These are phyloP conservation scores for Novymonas esmeraldas DNA, from an alignment of 208 protist genomes.

Conservation along the genomic window DNA sequence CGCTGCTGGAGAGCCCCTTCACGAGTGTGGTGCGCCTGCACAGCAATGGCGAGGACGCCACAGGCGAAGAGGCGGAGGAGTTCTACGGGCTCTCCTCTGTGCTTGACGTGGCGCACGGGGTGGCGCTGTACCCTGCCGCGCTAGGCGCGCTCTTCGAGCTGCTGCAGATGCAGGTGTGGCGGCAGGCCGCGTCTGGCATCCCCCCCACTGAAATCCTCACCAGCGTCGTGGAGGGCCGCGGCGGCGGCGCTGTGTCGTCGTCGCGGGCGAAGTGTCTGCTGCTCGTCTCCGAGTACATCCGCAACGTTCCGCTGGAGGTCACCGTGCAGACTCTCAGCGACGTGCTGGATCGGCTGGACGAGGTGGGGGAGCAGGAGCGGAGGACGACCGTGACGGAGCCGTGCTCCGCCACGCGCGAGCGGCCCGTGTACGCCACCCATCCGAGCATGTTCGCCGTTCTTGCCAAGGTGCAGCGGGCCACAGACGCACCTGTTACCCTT, in stretches of 20 bases:
- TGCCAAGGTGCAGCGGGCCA: slow-evolving; percentile 86
- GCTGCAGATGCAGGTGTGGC: slow-evolving; percentile 65
- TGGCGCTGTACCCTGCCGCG: slow-evolving; percentile 36
- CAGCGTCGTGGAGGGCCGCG: slow-evolving; percentile 26
- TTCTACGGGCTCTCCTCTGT: slow-evolving; percentile 80
- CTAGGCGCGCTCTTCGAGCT: slow-evolving; percentile 52
- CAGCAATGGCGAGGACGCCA: slow-evolving; percentile 45
- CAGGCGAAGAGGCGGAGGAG: slow-evolving; percentile 74
- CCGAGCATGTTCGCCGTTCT: slow-evolving; percentile 83
- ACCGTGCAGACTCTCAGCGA: slow-evolving; percentile 78
- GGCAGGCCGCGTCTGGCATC: slow-evolving; percentile 62
- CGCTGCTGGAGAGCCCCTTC: slow-evolving; percentile 65
- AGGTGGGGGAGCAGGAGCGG: neutral
- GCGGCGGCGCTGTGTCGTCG: slow-evolving; percentile 9
- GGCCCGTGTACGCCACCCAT: slow-evolving; percentile 41
- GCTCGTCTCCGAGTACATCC: slow-evolving; percentile 84
- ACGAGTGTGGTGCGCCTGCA: slow-evolving; percentile 77
- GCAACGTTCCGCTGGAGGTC: slow-evolving; percentile 83
- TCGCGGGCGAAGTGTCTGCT: slow-evolving; percentile 64
- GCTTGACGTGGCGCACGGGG: slow-evolving; percentile 62
- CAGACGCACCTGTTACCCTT: slow-evolving; percentile 47
- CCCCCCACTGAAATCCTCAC: slow-evolving; percentile 71
- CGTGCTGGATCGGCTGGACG: slow-evolving; percentile 57
- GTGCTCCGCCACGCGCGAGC: slow-evolving; percentile 17
- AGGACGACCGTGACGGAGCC: neutral